Percentiles rank a stretch among this genome's conserved stretches.
These are phyloP conservation scores for Xylaria sp. DNA, from an alignment of 2,329 filamentous ascomycete genomes.

Conservation along the genomic window DNA sequence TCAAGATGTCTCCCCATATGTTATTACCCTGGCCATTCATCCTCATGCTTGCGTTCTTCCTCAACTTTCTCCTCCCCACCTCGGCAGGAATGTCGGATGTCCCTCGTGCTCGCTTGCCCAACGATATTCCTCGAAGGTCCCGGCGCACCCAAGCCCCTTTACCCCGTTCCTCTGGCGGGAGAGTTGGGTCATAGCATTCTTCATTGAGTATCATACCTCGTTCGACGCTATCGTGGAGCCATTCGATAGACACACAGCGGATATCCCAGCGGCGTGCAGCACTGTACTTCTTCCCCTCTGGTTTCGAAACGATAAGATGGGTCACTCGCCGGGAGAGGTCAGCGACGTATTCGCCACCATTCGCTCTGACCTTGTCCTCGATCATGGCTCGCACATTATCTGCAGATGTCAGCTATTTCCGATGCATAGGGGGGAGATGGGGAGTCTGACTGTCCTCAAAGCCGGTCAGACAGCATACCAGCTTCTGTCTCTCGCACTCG, in stretches of 20 bases:
- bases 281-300: constrained; percentile 89
- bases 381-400: constrained; percentile 76
- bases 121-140: constrained; percentile 57
- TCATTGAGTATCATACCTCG: constrained; percentile 94
- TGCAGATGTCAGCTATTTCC: constrained; percentile 49
- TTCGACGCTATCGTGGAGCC: constrained; percentile 84
- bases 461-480: constrained; percentile 67
- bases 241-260: constrained; percentile 81
- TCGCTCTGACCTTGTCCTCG: constrained; percentile 71
- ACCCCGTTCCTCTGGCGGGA: constrained; percentile 78
- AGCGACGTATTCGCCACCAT: constrained; percentile 87
- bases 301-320: constrained; percentile 83
- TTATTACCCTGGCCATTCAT: constrained; percentile 81
- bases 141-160: constrained; percentile 77
- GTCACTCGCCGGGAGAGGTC: constrained; percentile 89
- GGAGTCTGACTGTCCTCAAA: constrained; percentile 61
- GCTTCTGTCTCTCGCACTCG: constrained; percentile 52
- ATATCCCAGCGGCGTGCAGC: constrained; percentile 87
- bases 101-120: constrained; percentile 71
- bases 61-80: constrained; percentile 79
- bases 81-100: constrained; percentile 58
- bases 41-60: constrained; percentile 87
- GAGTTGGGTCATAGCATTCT: constrained; percentile 79
- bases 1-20: constrained; percentile 89
- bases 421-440: neutral